Base-by-base conservation (phyloP, 1,139 yeast species). In the Wickerhamomyces sp. region DNA sequence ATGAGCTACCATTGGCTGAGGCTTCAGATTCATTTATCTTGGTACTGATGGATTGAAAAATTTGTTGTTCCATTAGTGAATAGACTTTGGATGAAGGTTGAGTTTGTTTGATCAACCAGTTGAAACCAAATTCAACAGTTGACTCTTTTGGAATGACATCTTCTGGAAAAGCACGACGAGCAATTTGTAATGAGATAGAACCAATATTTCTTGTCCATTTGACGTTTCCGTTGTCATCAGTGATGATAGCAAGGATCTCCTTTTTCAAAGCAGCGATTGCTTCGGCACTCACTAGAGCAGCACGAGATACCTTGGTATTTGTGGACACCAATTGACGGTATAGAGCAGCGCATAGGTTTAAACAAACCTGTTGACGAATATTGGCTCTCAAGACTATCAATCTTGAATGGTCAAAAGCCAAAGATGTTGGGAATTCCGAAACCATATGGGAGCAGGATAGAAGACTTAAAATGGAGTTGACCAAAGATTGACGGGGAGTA, bases 181-280 rank as follows among this genome's bases (percentile, higher is more conserved):
- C 40, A 26, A 51, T 26, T 29, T 86, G 94, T 40, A 87, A 69
- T 6, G 91, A 75, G 43, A 87, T 74, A 20, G 83, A 69, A 43
- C 78, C 72, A 24, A 86, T 75, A 56, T 87, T 86, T 53, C 86
- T 76, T 1, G 95, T 86, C 95, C 96, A 87, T 62, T 87, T 84
- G 43, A 85, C 77, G 55, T 83, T 85, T 4, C 95, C 95, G 52
- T 79, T 82, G 40, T 82, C 85, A 61, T 86, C 95, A 33, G 88
- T 77, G 16, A 86, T 87, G 36, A 87, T 84, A 20, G 91, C 84
- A 42, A 84, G 62, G 28, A 87, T 74, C 50, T 85, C 93, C 26
- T 57, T 65, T 51, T 72, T 74, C 40, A 72, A 52, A 31, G 18
- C 51, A 55, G 29, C 57, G 51, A 45, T 62, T 39, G 41, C 44